Evolutionary conservation across 371 early-diverging fungal species (phyloP).

Genomic region (Mucor velutinosus): DNA sequence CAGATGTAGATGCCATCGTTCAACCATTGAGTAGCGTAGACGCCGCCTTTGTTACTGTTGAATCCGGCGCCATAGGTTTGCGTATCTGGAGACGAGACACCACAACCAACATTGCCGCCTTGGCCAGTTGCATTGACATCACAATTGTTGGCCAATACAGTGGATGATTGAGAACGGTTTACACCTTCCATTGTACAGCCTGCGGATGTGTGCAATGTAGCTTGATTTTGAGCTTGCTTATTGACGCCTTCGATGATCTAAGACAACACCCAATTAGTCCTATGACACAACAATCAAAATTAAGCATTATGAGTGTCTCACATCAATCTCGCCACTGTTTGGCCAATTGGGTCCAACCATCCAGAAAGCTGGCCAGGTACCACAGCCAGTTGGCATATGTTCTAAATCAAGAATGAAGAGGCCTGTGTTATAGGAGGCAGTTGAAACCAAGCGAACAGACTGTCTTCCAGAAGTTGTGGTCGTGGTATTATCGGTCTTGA

Average conservation of each 20-base stretch:
- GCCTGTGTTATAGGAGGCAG: constrained; percentile 17
- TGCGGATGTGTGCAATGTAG: constrained; percentile 20
- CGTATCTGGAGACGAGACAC: neutral
- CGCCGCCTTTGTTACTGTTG: constrained; percentile 40
- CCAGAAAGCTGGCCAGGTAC: constrained; percentile 48
- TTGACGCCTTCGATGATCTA: constrained; percentile 49
- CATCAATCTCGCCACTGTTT: constrained; percentile 40
- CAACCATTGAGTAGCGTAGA: constrained; percentile 38
- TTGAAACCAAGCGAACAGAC: constrained; percentile 33
- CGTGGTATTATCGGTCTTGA: constrained; percentile 23
- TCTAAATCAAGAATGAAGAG: constrained; percentile 35
- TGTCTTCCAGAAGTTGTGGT: constrained; percentile 20
- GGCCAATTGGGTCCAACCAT: constrained; percentile 40
- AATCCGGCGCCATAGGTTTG: constrained; percentile 33
- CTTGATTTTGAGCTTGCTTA: constrained; percentile 16
- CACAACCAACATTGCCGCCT: constrained; percentile 32
- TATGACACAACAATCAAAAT: neutral
- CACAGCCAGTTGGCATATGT: constrained; percentile 48
- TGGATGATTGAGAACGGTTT: neutral
- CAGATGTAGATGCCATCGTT: constrained; percentile 32
- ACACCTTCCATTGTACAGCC: constrained; percentile 26
- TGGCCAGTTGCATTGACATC: constrained; percentile 21
- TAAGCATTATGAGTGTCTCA: neutral
- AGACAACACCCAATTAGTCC: neutral
- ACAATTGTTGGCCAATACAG: constrained; percentile 10